phyloP scores from a whole-genome alignment of 371 early-diverging fungal genomes.

The Mucor irregularis region DNA sequence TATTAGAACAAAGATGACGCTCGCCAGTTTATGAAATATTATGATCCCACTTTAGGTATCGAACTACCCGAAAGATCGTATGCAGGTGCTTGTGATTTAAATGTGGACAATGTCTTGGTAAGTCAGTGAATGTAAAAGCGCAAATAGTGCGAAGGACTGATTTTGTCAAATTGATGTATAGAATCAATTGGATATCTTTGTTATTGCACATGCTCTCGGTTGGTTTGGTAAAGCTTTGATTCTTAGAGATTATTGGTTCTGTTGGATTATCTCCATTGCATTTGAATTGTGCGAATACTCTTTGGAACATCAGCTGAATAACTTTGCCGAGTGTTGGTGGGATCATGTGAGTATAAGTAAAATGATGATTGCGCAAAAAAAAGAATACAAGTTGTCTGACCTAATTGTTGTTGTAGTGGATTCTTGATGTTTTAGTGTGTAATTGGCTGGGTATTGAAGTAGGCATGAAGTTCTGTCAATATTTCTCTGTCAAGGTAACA shows the following conservation, averaged over 20 bases:
- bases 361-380: neutral
- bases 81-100: constrained; percentile 85
- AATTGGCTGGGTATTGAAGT: constrained; percentile 94
- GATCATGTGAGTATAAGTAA: constrained; percentile 78
- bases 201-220: constrained; percentile 92
- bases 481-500: constrained; percentile 85
- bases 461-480: constrained; percentile 96
- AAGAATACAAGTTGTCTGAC: neutral
- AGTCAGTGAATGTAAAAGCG: constrained; percentile 1
- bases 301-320: constrained; percentile 92
- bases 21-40: constrained; percentile 72
- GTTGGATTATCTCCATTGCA: constrained; percentile 92
- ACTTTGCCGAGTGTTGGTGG: constrained; percentile 99
- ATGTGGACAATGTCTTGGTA: constrained; percentile 73
- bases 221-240: constrained; percentile 95
- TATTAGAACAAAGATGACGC: constrained; percentile 82
- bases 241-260: constrained; percentile 90
- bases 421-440: constrained; percentile 91
- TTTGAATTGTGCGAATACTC: constrained; percentile 97
- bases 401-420: constrained; percentile 68
- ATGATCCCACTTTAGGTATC: constrained; percentile 81
- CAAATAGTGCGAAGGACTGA: neutral
- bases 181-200: constrained; percentile 92
- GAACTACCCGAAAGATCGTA: constrained; percentile 90
- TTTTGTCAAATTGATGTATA: constrained; percentile 17